Evolutionary conservation across 2,329 filamentous ascomycete genomes (phyloP), one percentile per base, ranked within the genome.

Genomic region (Calonectria naviculata): DNA sequence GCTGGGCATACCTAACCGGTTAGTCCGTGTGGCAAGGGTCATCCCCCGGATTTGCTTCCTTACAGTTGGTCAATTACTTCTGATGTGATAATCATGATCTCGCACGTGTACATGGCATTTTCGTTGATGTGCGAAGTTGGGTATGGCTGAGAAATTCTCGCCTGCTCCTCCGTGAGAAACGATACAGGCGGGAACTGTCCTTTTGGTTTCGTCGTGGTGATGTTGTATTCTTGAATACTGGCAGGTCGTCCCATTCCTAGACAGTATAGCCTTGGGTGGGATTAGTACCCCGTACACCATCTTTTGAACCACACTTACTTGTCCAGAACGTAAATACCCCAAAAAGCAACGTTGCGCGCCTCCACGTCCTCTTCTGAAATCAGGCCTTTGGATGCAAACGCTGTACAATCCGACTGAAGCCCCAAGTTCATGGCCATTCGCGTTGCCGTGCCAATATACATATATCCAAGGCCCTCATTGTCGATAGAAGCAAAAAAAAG

Each of bases 371-470:
- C 54, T 38, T 67, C 65, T 0, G 65, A 61, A 19, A 67, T 41
- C 12, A 67, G 13, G 7, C 65, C 65, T 34, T 67, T 67, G 1
- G 65, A 31, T 34, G 65, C 67, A 56, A 41, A 63, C 3, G 49
- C 63, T 29, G 83, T 17, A 80, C 83, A 31, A 80, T 72, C 71
- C 1, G 52, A 61, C 38, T 73, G 71, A 24, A 73, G 36, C 15
- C 71, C 71, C 8, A 73, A 42, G 24, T 73, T 73, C 49, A 68
- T 61, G 3, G 71, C 71, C 71, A 73, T 73, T 5, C 71, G 42
- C 5, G 68, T 58, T 12, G 71, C 65, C 58, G 71, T 68, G 31
- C 71, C 71, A 28, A 58, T 63, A 10, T 71, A 67, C 58, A 71
- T 60, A 19, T 54, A 70, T 2, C 63, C 68, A 21, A 67, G 63